Percentiles rank a stretch among this genome's conserved stretches.
These are phyloP conservation scores for Endocladia muricata DNA, from an alignment of 31 red algal genomes.

Conservation along the genomic window DNA sequence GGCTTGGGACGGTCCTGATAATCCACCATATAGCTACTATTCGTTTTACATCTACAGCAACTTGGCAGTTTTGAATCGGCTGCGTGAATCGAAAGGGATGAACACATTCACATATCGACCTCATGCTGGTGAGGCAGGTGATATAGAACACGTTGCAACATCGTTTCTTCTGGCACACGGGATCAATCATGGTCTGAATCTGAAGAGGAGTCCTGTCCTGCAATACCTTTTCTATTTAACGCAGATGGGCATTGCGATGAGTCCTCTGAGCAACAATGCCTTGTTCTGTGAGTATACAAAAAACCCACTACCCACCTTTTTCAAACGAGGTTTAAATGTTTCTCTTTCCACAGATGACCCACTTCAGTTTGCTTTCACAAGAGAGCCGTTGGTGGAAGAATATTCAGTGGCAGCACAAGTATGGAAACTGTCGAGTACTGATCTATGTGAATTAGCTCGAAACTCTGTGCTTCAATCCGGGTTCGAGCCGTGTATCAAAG, in stretches of 20 bases:
- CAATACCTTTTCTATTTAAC: constrained; percentile 96
- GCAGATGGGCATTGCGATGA: constrained; percentile 93
- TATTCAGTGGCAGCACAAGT: constrained; percentile 88
- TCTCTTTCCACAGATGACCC: constrained; percentile 95
- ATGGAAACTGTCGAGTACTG: constrained; percentile 78
- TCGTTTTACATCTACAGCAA: constrained; percentile 92
- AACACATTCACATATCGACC: constrained; percentile 88
- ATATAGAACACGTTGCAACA: constrained; percentile 83
- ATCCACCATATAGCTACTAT: constrained; percentile 90
- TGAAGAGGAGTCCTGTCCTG: constrained; percentile 70
- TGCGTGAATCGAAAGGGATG: constrained; percentile 86
- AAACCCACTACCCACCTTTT: constrained; percentile 73
- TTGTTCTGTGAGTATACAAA: constrained; percentile 89
- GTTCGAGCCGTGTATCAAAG: constrained; percentile 89
- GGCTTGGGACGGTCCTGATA: constrained; percentile 56
- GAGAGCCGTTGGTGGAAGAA: constrained; percentile 97
- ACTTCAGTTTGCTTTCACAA: constrained; percentile 84
- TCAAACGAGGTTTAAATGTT: constrained; percentile 86
- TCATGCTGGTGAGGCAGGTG: constrained; percentile 94
- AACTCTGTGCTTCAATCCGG: constrained; percentile 97
- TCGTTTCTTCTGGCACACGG: constrained; percentile 85
- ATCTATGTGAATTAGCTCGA: constrained; percentile 91
- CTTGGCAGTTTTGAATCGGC: constrained; percentile 75
- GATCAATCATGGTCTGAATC: constrained; percentile 96
- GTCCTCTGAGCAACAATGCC: constrained; percentile 91